These are phyloP conservation scores for Neobulgaria alba DNA, from an alignment of 2,329 filamentous ascomycete species.

Conservation along the genomic window DNA sequence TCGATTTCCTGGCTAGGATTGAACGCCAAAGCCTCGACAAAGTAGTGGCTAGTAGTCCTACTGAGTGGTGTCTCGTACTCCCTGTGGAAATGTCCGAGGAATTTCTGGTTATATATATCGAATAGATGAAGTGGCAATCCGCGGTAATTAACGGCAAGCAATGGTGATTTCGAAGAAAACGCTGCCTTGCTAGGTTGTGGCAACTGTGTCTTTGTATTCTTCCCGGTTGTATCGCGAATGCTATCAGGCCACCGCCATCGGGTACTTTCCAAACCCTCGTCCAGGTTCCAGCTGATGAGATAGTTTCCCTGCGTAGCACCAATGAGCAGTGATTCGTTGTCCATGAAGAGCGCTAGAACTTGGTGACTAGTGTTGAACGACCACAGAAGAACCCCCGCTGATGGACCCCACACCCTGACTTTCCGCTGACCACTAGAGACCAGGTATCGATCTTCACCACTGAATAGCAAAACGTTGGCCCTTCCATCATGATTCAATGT, in stretches of 20 bases:
- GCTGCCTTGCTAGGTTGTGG: conserved; percentile 3
- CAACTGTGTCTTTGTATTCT: not conserved
- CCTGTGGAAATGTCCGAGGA: conserved; percentile 20
- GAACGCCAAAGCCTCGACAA: conserved; percentile 16
- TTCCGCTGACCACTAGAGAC: conserved; percentile 19
- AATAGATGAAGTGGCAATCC: conserved; percentile 13
- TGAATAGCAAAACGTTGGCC: conserved; percentile 22
- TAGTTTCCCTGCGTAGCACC: conserved; percentile 14
- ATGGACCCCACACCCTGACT: conserved; percentile 18
- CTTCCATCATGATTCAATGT: conserved; percentile 23
- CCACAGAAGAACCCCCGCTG: conserved; percentile 10
- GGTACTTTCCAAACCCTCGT: not conserved
- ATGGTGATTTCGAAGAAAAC: conserved; percentile 7
- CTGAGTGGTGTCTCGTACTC: conserved; percentile 14
- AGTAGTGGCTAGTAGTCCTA: not conserved
- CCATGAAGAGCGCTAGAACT: conserved; percentile 11
- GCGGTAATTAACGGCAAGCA: conserved; percentile 5
- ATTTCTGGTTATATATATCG: conserved; percentile 8
- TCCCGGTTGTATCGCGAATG: not conserved
- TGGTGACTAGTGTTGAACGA: conserved; percentile 13
- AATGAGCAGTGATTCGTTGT: conserved; percentile 12
- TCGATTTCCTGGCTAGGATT: conserved; percentile 8
- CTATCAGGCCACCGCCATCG: conserved; percentile 2
- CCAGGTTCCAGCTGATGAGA: conserved; percentile 14
- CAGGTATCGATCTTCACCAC: conserved; percentile 19